Base-by-base conservation (phyloP, 2,329 filamentous ascomycete genomes). In the Trichoderma aggressivum region DNA sequence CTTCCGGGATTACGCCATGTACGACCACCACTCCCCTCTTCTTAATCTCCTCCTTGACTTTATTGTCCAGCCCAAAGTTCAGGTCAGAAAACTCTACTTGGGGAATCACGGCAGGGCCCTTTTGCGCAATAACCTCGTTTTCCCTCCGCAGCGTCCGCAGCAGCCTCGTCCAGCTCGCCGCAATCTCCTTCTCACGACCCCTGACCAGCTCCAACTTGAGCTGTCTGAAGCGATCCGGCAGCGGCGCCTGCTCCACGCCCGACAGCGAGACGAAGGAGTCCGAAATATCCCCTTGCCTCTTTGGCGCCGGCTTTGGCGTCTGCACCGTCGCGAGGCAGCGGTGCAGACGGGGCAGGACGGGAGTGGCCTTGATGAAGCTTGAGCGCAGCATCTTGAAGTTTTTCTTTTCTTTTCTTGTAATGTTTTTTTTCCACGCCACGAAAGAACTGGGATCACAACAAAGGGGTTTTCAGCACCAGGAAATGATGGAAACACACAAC, bases 21-120 rank as follows among this genome's bases (percentile, higher is more conserved):
- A 94, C 84, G 1, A 94, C 88, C 0, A 87, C 87, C 0, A 85
- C 87, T 10, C 91, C 91, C 1, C 90, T 84, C 74, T 89, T 88
- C 72, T 82, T 81, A 36, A 92, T 86, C 72, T 90, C 88, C 1
- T 81, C 82, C 47, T 79, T 79, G 10, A 83, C 63, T 0, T 64
- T 72, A 8, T 72, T 68, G 10, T 73, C 68, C 3, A 85, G 74
- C 3, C 83, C 83, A 0, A 76, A 77, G 0, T 85, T 79, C 1
- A 89, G 77, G 7, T 83, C 76, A 0, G 77, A 73, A 71, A 85
- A 90, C 1, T 85, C 80, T 5, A 90, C 76, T 60, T 84, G 82
- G 1, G 89, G 89, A 26, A 90, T 83, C 3, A 88, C 82, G 2
- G 77, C 77, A 0, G 86, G 82, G 0, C 86, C 86, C 18, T 80